Evolutionary conservation across 2,329 filamentous ascomycete species (phyloP), one percentile per base, ranked within the genome.

Genomic region (Lachnellula arida): DNA sequence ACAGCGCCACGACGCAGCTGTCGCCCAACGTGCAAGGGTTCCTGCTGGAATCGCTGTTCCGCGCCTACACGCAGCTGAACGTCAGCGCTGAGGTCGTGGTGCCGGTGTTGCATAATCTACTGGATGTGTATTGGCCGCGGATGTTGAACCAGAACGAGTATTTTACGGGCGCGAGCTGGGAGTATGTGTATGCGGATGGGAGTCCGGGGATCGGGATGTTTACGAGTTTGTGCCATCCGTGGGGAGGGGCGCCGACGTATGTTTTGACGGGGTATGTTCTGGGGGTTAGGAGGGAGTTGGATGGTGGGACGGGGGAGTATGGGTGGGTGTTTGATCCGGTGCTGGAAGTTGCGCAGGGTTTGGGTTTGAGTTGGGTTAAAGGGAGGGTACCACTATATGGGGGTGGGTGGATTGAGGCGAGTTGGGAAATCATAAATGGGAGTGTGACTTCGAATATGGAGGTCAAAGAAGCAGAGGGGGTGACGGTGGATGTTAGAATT

Each of bases 21-120:
- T 76, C 75, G 3, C 75, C 78, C 11, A 78, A 78, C 60, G 78
- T 74, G 23, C 74, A 70, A 12, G 74, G 74, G 2, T 76, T 77
- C 58, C 64, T 78, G 2, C 69, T 78, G 4, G 63, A 71, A 42
- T 70, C 73, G 0, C 61, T 76, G 0, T 67, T 74, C 49, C 51
- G 62, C 23, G 65, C 66, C 0, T 66, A 64, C 49, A 63, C 59
- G 14, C 68, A 61, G 4, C 60, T 63, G 3, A 56, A 65, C 0
- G 67, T 62, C 2, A 63, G 42, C 1, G 17, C 49, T 2, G 40
- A 58, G 2, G 61, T 53, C n/a, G 47, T 55, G 1, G 40, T 32
- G 8, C 28, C 28, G 8, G 28, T 32, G 28, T 32, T 32, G 28
- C 28, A 54, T n/a, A 44, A 68, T 22, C 65, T 78, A 1, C 65